Conservation (phyloP, 129 eudicot genomes). For the Deinandra increscens region DNA sequence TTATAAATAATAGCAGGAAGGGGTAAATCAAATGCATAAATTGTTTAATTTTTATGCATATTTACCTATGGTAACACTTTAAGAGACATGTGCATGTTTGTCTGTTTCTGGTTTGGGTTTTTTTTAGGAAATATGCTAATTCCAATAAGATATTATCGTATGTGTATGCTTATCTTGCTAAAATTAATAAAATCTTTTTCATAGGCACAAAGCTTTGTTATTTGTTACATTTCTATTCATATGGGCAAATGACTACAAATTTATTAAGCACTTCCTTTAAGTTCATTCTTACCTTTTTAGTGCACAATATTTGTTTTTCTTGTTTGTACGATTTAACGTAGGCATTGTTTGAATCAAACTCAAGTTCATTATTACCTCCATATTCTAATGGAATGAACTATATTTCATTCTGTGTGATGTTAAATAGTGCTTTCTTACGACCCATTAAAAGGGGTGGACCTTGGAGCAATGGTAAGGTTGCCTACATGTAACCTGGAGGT, state of each 20-base stretch:
- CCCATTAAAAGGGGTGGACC: background rate
- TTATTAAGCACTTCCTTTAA: background rate
- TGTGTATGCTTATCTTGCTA: background rate
- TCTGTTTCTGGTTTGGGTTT: background rate
- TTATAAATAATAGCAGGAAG: background rate
- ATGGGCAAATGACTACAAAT: background rate
- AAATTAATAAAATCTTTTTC: background rate
- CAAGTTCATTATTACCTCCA: background rate
- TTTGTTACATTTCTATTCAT: background rate
- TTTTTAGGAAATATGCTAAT: background rate
- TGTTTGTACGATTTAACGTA: background rate
- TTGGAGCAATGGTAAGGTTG: too few relatives aligned
- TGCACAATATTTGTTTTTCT: background rate
- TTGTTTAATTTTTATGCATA: background rate
- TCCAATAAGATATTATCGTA: background rate
- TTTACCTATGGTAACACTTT: background rate
- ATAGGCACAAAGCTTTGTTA: background rate
- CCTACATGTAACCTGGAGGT: too few relatives aligned
- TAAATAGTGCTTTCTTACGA: conserved; percentile 8
- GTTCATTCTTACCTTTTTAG: background rate
- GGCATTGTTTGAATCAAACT: background rate
- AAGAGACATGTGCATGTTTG: background rate
- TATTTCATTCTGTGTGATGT: background rate
- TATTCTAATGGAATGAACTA: background rate
- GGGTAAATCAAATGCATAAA: background rate